Base-by-base conservation (phyloP, 1,284 basidiomycete genomes). In the Sanguinoderma infundibulare region DNA sequence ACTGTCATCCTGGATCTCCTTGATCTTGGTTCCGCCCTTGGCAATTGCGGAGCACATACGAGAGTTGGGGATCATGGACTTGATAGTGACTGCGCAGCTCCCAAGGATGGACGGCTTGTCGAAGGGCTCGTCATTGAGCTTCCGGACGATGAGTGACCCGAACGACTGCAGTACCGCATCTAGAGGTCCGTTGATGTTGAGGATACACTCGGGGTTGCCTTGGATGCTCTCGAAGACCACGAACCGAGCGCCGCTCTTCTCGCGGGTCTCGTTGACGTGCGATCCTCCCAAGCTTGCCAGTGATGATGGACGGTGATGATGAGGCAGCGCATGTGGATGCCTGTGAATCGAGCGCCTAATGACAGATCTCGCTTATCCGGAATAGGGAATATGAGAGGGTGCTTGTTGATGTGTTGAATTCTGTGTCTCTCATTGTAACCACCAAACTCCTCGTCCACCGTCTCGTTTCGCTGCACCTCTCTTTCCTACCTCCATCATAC, bases 101-200 rank as follows among this genome's bases (percentile, higher is more conserved):
- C 98, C 98, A 46, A 98, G 98, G 6, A 99, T 92, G 30, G 98
- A 99, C 10, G 98, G 94, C 57, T 95, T 91, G 73, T 98, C 97
- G 75, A 97, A 98, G 0, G 98, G 97, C 76, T 99, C 98, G 75
- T 99, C 98, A 75, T 99, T 99, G 79, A 99, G 98, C 69, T 97
- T 89, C 64, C 98, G 92, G 15, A 99, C 98, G 69, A 99, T 98
- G 61, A 99, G 87, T n/a, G n/a, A n/a, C 62, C 98, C 98, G 76
- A 99, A 99, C 5, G 98, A 97, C 96, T 98, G 99, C 69, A 94
- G 96, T 38, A 99, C 98, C 15, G 98, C 97, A 72, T 99, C 98
- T 49, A 99, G 83, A n/a, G 96, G 91, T 8, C 98, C 98, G 68
- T 91, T 95, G 62, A 99, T 96, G 71, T 97, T 98, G 69, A 99